phyloP scores from a whole-genome alignment of 2,329 filamentous ascomycete genomes.

The Scedosporium aurantiacum region DNA sequence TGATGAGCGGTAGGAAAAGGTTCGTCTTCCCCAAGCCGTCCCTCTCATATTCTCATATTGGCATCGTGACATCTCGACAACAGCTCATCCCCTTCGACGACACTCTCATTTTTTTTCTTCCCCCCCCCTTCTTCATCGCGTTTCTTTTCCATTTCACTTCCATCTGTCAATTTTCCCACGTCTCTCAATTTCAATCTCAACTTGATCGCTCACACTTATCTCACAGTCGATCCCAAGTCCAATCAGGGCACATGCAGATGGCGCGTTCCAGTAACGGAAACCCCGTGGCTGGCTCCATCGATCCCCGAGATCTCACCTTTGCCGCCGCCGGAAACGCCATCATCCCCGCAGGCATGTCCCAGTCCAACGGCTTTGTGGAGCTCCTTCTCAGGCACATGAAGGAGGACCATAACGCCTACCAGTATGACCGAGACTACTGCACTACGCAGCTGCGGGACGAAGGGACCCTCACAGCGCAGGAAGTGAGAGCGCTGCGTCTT shows the following conservation, averaged over 20 bases:
- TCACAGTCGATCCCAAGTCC: background rate
- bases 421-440: conserved; percentile 31
- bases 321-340: background rate
- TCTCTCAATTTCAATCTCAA: background rate
- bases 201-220: background rate
- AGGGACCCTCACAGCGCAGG: conserved; percentile 26
- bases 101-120: background rate
- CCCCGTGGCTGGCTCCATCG: background rate
- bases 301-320: background rate
- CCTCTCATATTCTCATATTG: background rate
- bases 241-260: background rate
- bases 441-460: conserved; percentile 20
- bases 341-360: conserved; percentile 5
- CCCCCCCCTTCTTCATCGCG: background rate
- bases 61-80: background rate
- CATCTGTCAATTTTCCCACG: background rate
- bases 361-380: conserved; percentile 6
- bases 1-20: conserved; percentile 1
- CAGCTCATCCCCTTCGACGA: background rate
- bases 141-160: background rate
- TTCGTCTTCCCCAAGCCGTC: background rate
- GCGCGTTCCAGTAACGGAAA: background rate
- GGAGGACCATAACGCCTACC: conserved; percentile 31
- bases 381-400: conserved; percentile 20
- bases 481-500: conserved; percentile 29